Evolutionary conservation across 1,139 yeast genomes (phyloP).

Genomic region (Pichia sp.): DNA sequence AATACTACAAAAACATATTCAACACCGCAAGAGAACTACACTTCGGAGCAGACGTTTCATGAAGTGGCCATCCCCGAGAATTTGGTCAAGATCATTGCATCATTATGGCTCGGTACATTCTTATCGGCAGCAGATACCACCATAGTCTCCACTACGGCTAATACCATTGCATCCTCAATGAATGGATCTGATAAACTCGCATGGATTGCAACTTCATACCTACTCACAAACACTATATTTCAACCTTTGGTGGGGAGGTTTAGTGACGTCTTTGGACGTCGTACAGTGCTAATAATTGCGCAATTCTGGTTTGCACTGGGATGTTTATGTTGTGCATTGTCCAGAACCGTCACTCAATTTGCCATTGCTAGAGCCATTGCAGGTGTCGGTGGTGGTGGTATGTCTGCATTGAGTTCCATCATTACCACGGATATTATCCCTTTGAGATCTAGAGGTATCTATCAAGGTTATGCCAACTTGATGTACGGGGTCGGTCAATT

Average conservation of each 20-base stretch:
- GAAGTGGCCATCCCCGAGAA: slow-evolving; percentile 21
- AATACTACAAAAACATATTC: slow-evolving; percentile 8
- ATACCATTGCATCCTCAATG: slow-evolving; percentile 32
- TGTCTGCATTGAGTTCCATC: slow-evolving; percentile 28
- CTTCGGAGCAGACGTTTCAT: slow-evolving; percentile 10
- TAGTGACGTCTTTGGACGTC: slow-evolving; percentile 48
- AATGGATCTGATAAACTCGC: slow-evolving; percentile 31
- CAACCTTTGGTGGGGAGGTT: slow-evolving; percentile 81
- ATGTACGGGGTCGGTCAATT: slow-evolving; percentile 36
- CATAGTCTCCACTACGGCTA: slow-evolving; percentile 31
- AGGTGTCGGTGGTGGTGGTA: slow-evolving; percentile 31
- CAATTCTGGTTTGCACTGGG: slow-evolving; percentile 38
- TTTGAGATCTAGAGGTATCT: slow-evolving; percentile 26
- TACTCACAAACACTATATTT: slow-evolving; percentile 52
- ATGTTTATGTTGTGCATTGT: slow-evolving; percentile 24
- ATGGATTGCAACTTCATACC: slow-evolving; percentile 37
- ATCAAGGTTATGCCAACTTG: slow-evolving; percentile 33
- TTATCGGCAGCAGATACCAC: slow-evolving; percentile 32
- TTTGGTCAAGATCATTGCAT: slow-evolving; percentile 19
- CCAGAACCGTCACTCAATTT: slow-evolving; percentile 24
- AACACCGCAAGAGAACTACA: slow-evolving; percentile 9
- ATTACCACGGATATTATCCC: slow-evolving; percentile 30
- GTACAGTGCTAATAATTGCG: slow-evolving; percentile 29
- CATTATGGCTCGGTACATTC: slow-evolving; percentile 31
- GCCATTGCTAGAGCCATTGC: slow-evolving; percentile 27